A percentile compares a stretch with the other conserved stretches of the same genome.
These are phyloP conservation scores for Zygotorulaspora sp. DNA, from an alignment of 805 yeast genomes.

Conservation along the genomic window DNA sequence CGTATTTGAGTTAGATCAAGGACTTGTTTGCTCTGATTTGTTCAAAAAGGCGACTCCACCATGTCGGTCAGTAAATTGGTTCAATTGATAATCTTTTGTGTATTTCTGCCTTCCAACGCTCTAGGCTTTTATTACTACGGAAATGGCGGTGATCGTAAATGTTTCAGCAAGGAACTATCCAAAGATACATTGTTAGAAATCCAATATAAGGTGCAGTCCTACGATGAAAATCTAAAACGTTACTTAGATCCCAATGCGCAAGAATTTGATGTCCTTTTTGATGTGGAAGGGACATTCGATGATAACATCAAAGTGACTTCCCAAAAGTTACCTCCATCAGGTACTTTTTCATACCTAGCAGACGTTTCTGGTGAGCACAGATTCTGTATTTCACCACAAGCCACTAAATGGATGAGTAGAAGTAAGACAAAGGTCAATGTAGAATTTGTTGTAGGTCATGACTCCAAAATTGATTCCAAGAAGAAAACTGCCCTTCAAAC, in stretches of 20 bases:
- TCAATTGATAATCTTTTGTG: slow-evolving; percentile 19
- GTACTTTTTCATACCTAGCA: slow-evolving; percentile 71
- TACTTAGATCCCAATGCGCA: slow-evolving; percentile 36
- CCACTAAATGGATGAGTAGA: slow-evolving; percentile 59
- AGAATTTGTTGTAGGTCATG: slow-evolving; percentile 65
- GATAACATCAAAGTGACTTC: slow-evolving; percentile 70
- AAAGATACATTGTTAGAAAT: slow-evolving; percentile 48
- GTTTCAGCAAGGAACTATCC: slow-evolving; percentile 54
- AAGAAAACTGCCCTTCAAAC: slow-evolving; percentile 52
- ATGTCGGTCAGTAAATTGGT: slow-evolving; percentile 12
- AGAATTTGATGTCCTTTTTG: slow-evolving; percentile 39
- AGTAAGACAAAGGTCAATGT: slow-evolving; percentile 54
- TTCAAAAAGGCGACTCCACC: too few species aligned
- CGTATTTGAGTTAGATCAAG: too few species aligned
- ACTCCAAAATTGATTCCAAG: slow-evolving; percentile 62
- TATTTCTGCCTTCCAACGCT: slow-evolving; percentile 26
- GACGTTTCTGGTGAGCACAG: slow-evolving; percentile 74
- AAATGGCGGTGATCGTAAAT: slow-evolving; percentile 48
- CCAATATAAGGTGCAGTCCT: slow-evolving; percentile 45
- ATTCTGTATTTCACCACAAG: slow-evolving; percentile 56
- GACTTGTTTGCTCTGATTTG: too few species aligned
- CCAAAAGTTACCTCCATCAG: slow-evolving; percentile 59
- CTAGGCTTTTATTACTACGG: slow-evolving; percentile 47
- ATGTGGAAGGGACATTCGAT: slow-evolving; percentile 65
- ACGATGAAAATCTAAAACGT: slow-evolving; percentile 35